A percentile compares a stretch with the other conserved stretches of the same genome.
Conservation (phyloP, 2,329 filamentous ascomycete genomes). For the Sclerotinia sclerotiorum region DNA sequence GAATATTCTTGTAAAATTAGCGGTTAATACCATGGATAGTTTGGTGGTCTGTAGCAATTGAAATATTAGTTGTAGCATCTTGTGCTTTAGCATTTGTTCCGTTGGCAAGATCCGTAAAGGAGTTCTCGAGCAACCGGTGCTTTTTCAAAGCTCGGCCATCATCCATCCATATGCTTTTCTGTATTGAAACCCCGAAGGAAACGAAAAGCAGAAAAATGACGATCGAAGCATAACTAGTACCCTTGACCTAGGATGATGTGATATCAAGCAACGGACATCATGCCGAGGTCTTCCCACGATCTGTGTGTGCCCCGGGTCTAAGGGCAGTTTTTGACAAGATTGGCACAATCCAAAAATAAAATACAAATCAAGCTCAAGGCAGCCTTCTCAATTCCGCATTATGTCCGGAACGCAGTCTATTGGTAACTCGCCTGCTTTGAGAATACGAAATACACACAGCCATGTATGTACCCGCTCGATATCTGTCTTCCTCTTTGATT, state of each 20-base stretch:
- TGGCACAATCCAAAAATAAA: neutral
- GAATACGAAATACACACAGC: neutral
- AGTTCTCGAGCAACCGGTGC: neutral
- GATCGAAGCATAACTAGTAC: neutral
- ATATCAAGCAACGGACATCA: neutral
- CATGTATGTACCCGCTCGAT: neutral
- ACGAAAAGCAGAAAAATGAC: neutral
- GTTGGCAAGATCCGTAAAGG: neutral
- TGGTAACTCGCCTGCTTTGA: neutral
- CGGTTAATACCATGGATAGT: neutral
- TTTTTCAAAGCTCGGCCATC: neutral
- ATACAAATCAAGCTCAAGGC: neutral
- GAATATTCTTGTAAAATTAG: neutral
- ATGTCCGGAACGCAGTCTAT: neutral
- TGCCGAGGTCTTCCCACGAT: neutral
- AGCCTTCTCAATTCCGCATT: neutral
- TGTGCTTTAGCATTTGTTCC: neutral
- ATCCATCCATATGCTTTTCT: neutral
- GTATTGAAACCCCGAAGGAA: accelerated
- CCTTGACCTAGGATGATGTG: neutral
- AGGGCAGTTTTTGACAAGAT: neutral
- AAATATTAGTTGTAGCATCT: neutral
- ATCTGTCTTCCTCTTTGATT: conserved; percentile 1
- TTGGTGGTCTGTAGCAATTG: neutral
- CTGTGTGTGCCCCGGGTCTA: neutral